These are phyloP conservation scores for Globisporangium camurandrum DNA, from an alignment of 352 stramenopile genomes.

Conservation along the genomic window DNA sequence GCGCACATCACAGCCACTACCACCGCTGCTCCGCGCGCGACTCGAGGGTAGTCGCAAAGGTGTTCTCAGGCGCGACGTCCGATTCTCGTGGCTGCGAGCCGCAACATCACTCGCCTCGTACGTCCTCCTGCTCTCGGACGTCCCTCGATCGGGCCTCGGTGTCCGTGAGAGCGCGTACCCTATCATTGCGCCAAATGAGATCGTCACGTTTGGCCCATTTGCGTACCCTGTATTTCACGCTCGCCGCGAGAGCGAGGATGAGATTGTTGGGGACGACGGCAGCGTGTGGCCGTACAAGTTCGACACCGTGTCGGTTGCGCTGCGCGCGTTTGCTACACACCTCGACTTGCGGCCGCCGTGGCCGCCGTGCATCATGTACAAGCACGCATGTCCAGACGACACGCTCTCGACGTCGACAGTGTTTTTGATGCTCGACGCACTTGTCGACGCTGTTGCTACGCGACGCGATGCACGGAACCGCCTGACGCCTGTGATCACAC, in stretches of 20 bases:
- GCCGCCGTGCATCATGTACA: slow-evolving; percentile 10
- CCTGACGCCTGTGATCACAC: not conserved
- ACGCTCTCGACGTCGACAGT: not conserved
- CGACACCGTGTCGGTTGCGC: slow-evolving; percentile 10
- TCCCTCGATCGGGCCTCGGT: not conserved
- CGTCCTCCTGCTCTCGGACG: slow-evolving; percentile 12
- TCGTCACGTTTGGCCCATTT: slow-evolving; percentile 5
- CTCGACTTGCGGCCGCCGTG: slow-evolving; percentile 2
- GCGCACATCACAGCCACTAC: too few species aligned
- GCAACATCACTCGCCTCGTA: slow-evolving; percentile 8
- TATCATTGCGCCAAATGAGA: not conserved
- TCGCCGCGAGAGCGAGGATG: not conserved
- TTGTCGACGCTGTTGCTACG: slow-evolving; percentile 1
- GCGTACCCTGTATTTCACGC: slow-evolving; percentile 1
- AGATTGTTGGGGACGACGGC: not conserved
- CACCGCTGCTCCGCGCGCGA: too few species aligned
- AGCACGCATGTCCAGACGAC: not conserved
- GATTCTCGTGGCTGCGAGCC: slow-evolving; percentile 6
- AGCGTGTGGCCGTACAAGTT: slow-evolving; percentile 13
- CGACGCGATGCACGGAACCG: not conserved
- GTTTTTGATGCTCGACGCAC: slow-evolving; percentile 8
- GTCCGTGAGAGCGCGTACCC: not conserved
- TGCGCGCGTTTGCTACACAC: slow-evolving; percentile 8
- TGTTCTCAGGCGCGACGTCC: not conserved
- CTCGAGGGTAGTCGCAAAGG: too few species aligned